Evolutionary conservation across 805 yeast genomes (phyloP).

Genomic region (Candida michaelii): DNA sequence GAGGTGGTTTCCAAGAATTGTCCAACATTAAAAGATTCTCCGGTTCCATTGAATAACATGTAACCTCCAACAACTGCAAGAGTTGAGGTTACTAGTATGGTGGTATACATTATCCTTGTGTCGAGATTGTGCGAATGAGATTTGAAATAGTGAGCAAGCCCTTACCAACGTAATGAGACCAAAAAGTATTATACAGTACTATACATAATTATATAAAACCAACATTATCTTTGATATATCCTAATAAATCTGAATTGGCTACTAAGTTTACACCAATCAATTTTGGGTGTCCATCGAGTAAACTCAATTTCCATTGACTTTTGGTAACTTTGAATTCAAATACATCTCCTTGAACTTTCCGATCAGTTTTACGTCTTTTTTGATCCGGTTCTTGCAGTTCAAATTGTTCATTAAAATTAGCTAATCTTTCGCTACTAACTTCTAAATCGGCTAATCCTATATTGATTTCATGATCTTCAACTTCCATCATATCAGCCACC

Average conservation of each 20-base stretch:
- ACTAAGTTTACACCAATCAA: conserved; percentile 27
- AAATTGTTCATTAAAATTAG: neutral
- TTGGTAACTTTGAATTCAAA: conserved; percentile 43
- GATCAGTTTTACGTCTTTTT: conserved; percentile 14
- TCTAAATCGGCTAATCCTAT: conserved; percentile 6
- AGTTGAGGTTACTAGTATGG: conserved; percentile 28
- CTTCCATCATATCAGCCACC: conserved; percentile 29
- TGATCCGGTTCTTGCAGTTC: neutral
- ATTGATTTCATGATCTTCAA: conserved; percentile 5
- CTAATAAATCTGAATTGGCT: conserved; percentile 24
- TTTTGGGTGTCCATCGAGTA: conserved; percentile 19
- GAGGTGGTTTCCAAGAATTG: conserved; percentile 80
- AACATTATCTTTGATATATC: conserved; percentile 9
- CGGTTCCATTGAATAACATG: conserved; percentile 86
- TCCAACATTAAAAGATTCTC: conserved; percentile 90
- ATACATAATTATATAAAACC: conserved; percentile 4
- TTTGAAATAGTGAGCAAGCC: too few species aligned
- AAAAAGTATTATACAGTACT: neutral
- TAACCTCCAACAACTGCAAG: conserved; percentile 47
- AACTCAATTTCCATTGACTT: conserved; percentile 40
- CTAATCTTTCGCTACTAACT: neutral
- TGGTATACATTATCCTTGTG: conserved; percentile 7
- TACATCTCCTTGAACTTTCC: conserved; percentile 30
- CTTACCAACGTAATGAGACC: too few species aligned
- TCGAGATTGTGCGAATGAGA: conserved; percentile 1